Base-by-base conservation (phyloP, 495 filamentous ascomycete species). In the Penicillium cosmopolitanum region DNA sequence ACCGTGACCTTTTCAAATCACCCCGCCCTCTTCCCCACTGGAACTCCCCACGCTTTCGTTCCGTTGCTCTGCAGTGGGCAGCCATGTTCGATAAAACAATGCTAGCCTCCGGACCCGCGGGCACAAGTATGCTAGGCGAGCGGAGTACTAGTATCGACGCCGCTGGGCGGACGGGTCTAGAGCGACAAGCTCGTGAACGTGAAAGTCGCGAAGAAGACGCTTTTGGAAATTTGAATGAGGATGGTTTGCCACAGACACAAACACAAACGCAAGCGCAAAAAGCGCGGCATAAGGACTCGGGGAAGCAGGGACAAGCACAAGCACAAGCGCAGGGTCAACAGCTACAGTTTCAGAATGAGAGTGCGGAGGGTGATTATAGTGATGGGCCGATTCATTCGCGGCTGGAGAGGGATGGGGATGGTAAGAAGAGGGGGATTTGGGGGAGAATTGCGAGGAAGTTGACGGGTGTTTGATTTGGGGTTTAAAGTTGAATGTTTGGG, bases 111-210 rank as follows among this genome's bases (percentile, higher is more conserved):
- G 58, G 55, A 7, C 58, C 59, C 31, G 46, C 58, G 16, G 59
- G 59, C 1, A 65, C 59, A 4, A 55, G 36, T 13, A 65, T 65
- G 63, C 51, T 65, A 7, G 63, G 63, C 19, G 63, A 65, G 34
- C 51, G 63, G 33, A 61, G 23, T n/a, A n/a, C n/a, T n/a, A n/a
- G n/a, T 7, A 65, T 59, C 21, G 58, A 65, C 47, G 63, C 43
- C 10, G 63, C 63, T 2, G 58, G 46, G 18, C 51, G 59, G 10
- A 57, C 50, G 4, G 62, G 48, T 16, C 21, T 47, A 12, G 62
- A 53, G 50, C 53, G 36, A 11, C 42, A 50, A 10, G 50, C 35
- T 9, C 55, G 51, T 5, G 58, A 38, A 10, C 46, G 33, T 23
- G 23, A 23, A 23, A 23, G 23, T 23, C 23, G 23, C 23, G 23